Evolutionary conservation across 352 stramenopile species (phyloP), one percentile per base, ranked within the genome.

Genomic region (Phytopythium kandeliae): DNA sequence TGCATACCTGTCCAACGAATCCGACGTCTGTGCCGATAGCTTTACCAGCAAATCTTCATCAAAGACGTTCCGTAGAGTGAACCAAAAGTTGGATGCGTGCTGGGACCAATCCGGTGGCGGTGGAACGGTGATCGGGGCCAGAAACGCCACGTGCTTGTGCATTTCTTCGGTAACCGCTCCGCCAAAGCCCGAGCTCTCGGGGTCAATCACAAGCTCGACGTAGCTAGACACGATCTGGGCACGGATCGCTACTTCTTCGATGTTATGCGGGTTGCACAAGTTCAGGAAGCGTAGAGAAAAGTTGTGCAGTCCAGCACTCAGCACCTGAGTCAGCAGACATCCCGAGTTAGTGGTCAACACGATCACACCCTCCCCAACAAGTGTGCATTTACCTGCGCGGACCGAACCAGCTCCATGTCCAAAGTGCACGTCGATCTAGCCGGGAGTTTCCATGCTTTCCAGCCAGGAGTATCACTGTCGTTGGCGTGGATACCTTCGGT

Each of bases 201-300:
- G 80, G 38, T 95, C 80, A 17, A 95, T 62, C 3, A 73, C 78
- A 22, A 95, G 48, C 47, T 93, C 76, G 38, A 81, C 80, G 28
- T 95, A 95, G 50, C 75, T 92, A 16, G 85, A 88, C 52, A 95
- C 86, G 46, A 95, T 85, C 37, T 92, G 77, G 28, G 78, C 78
- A 4, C 63, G 67, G 36, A 91, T 63, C 12, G 62, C 33, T 10
- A 91, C 60, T 31, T 72, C 56, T 50, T 93, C 76, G n/a, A 82
- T 65, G 36, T 95, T 95, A 54, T 78, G 76, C 12, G 82, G 82
- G 43, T 95, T 95, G 42, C 67, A 62, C n/a, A 91, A 22, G 41
- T 95, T 95, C 17, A 82, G 69, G 48, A 95, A 68, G 3, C 70
- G 71, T 3, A 93, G 46, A 1, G 57, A 51, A 35, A 92, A 91